phyloP scores from a whole-genome alignment of 2,329 filamentous ascomycete genomes.

The Drechslerella dactyloides region DNA sequence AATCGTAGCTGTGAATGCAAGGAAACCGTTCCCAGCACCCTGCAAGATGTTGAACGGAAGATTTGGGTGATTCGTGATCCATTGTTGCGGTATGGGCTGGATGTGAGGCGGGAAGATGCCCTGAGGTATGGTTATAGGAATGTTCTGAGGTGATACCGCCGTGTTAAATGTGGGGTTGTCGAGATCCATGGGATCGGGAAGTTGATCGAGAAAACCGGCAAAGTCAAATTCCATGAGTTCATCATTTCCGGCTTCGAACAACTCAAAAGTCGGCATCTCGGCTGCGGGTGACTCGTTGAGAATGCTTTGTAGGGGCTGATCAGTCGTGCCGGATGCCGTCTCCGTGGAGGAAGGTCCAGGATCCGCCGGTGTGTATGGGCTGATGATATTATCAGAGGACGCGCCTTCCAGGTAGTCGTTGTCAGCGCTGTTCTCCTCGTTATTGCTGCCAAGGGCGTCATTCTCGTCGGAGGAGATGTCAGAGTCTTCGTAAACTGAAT shows the following conservation, averaged over 20 bases:
- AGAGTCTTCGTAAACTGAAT: conserved; percentile 29
- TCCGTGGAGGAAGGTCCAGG: not conserved
- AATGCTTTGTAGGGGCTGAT: not conserved
- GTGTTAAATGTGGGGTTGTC: conserved; percentile 39
- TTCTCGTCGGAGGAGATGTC: conserved; percentile 38
- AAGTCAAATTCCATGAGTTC: conserved; percentile 36
- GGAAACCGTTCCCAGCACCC: conserved; percentile 33
- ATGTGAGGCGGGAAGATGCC: conserved; percentile 39
- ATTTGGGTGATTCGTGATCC: conserved; percentile 42
- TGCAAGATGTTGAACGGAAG: conserved; percentile 37
- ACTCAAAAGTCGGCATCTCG: conserved; percentile 23
- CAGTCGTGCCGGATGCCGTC: not conserved
- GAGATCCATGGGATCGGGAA: conserved; percentile 41
- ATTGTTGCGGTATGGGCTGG: conserved; percentile 40
- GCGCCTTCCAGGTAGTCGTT: not conserved
- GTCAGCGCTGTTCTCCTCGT: conserved; percentile 5
- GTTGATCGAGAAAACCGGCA: conserved; percentile 27
- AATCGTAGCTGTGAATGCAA: conserved; percentile 32
- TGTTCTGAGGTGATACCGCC: conserved; percentile 18
- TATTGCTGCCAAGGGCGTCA: not conserved
- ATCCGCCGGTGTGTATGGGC: not conserved
- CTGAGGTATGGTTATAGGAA: conserved; percentile 31
- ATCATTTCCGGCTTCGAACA: conserved; percentile 16
- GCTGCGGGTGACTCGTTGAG: conserved; percentile 8
- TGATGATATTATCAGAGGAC: conserved; percentile 1